These are phyloP conservation scores for Gossypium lobatum DNA, from an alignment of 441 rosid species.

Conservation along the genomic window DNA sequence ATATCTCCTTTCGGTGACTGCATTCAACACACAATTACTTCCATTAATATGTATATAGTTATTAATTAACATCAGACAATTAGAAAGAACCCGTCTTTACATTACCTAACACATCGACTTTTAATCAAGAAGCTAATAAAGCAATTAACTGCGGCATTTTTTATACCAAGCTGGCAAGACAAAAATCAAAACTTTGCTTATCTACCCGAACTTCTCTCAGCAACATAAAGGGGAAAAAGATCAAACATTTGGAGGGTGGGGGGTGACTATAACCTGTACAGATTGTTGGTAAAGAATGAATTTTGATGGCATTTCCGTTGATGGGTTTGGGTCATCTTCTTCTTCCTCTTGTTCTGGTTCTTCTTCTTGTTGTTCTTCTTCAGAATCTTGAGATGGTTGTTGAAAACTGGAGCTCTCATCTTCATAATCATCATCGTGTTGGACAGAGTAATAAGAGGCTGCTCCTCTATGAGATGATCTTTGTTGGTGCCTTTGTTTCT, in stretches of 20 bases:
- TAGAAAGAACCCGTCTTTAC: not conserved
- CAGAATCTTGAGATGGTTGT: slow-evolving; percentile 28
- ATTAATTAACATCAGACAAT: not conserved
- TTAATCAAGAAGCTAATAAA: not conserved
- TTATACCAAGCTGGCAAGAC: not conserved
- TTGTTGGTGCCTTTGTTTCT: slow-evolving; percentile 52
- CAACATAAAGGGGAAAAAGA: not conserved
- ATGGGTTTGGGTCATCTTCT: slow-evolving; percentile 21
- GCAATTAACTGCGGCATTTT: not conserved
- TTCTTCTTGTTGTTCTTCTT: slow-evolving; percentile 23
- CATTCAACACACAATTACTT: slow-evolving; percentile 20
- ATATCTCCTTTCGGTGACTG: slow-evolving; percentile 95
- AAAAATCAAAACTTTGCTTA: not conserved
- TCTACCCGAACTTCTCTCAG: not conserved
- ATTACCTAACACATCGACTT: not conserved
- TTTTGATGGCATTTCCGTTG: slow-evolving; percentile 55
- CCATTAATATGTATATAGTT: not conserved
- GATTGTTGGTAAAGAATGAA: slow-evolving; percentile 76
- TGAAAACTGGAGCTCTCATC: slow-evolving; percentile 21
- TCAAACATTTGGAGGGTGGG: not conserved
- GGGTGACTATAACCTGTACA: slow-evolving; percentile 45
- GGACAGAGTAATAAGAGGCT: slow-evolving; percentile 32
- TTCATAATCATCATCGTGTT: slow-evolving; percentile 22
- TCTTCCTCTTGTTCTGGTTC: slow-evolving; percentile 24
- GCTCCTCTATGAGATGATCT: slow-evolving; percentile 33